A percentile compares a stretch with the other conserved stretches of the same genome.
phyloP scores from a whole-genome alignment of 306 rosid species.

The Hippophae rhamnoides region DNA sequence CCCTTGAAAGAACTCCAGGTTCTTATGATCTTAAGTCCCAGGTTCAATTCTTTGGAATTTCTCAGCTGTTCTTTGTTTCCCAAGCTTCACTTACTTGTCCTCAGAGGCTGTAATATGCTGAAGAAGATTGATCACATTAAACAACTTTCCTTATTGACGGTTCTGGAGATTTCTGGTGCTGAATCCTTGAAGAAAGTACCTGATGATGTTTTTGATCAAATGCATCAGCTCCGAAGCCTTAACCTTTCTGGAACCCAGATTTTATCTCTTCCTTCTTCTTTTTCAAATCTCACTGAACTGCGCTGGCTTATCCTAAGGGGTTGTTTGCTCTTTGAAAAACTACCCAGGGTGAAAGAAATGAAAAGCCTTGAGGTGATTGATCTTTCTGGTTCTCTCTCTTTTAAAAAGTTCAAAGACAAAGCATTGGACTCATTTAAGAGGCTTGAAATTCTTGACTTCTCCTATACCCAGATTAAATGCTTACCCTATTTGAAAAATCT shows the following conservation, averaged over 20 bases:
- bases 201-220: background rate
- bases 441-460: slow-evolving; percentile 22
- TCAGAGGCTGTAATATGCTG: slow-evolving; percentile 27
- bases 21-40: slow-evolving; percentile 20
- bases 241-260: slow-evolving; percentile 17
- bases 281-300: slow-evolving; percentile 9
- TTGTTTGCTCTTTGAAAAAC: background rate
- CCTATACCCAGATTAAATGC: slow-evolving; percentile 14
- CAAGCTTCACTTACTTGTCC: slow-evolving; percentile 22
- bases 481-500: slow-evolving; percentile 16
- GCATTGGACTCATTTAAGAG: background rate
- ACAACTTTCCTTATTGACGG: background rate
- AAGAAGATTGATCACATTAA: slow-evolving; percentile 2
- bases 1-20: slow-evolving; percentile 2
- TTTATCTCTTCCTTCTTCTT: slow-evolving; percentile 5
- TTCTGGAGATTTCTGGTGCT: slow-evolving; percentile 31
- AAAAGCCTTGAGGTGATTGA: slow-evolving; percentile 19
- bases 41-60: background rate
- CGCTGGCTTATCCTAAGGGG: slow-evolving; percentile 20
- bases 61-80: background rate
- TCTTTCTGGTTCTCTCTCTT: slow-evolving; percentile 20
- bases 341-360: slow-evolving; percentile 15
- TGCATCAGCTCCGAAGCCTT: slow-evolving; percentile 21
- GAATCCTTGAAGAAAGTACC: slow-evolving; percentile 6
- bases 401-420: slow-evolving; percentile 7